Evolutionary conservation across 495 filamentous ascomycete genomes (phyloP).

Genomic region (Aspergillus affinis): DNA sequence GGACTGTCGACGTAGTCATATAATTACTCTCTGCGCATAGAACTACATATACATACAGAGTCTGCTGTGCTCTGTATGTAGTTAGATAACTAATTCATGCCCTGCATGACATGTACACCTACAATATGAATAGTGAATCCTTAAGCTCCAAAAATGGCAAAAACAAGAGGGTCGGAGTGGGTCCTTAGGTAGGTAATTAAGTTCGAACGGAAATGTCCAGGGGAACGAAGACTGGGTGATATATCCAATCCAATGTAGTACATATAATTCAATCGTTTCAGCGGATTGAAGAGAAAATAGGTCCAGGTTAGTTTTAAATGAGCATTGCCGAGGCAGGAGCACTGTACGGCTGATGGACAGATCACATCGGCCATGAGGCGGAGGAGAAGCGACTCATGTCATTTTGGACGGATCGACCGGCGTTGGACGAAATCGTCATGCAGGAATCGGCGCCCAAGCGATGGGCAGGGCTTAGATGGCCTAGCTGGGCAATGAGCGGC

Average conservation of each 20-base stretch:
- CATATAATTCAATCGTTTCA: background rate
- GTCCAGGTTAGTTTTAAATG: too few relatives aligned
- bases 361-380: background rate
- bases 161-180: background rate
- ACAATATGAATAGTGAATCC: too few relatives aligned
- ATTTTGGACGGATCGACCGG: background rate
- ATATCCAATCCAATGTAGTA: background rate
- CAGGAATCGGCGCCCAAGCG: background rate
- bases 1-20: background rate
- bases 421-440: background rate
- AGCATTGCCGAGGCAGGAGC: too few relatives aligned
- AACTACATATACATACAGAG: background rate
- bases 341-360: too few relatives aligned
- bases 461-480: background rate
- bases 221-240: background rate
- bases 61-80: too few relatives aligned
- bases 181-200: background rate
- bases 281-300: background rate
- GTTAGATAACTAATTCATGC: background rate
- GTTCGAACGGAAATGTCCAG: background rate
- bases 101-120: background rate
- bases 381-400: background rate
- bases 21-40: too few relatives aligned
- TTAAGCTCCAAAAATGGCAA: too few relatives aligned
- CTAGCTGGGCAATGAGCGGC: background rate